Evolutionary conservation across 148 eudicot species (phyloP).

Genomic region (Rheum nobile): DNA sequence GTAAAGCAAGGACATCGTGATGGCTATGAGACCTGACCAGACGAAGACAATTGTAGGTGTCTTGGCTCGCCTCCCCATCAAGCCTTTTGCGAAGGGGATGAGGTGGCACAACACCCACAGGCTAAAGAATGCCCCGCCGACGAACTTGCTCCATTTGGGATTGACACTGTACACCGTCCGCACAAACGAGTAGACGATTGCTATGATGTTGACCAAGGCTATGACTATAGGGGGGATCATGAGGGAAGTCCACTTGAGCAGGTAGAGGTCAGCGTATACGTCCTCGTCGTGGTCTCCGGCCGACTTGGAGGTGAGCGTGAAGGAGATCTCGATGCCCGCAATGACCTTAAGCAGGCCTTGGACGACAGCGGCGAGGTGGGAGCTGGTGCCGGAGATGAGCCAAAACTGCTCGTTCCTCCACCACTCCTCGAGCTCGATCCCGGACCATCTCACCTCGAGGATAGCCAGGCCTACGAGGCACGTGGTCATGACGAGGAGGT

Average conservation of each 20-base stretch:
- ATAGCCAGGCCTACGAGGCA: conserved; percentile 62
- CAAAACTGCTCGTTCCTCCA: conserved; percentile 95
- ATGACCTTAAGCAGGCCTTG: conserved; percentile 75
- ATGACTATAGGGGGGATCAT: conserved; percentile 93
- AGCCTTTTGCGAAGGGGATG: conserved; percentile 38
- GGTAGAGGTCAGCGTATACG: conserved; percentile 52
- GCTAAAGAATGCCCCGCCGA: conserved; percentile 48
- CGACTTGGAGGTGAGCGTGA: conserved; percentile 74
- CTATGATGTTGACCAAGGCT: conserved; percentile 65
- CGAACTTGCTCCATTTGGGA: conserved; percentile 69
- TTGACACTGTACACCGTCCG: conserved; percentile 29
- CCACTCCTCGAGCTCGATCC: conserved; percentile 76
- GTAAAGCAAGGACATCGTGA: conserved; percentile 31
- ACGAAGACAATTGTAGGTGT: conserved; percentile 39
- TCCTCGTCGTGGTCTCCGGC: conserved; percentile 63
- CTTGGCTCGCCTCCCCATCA: conserved; percentile 38
- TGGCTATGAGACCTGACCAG: conserved; percentile 37
- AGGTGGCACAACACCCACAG: conserved; percentile 35
- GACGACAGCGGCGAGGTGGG: conserved; percentile 80
- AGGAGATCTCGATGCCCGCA: conserved; percentile 74
- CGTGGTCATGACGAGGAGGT: conserved; percentile 45
- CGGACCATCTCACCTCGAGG: conserved; percentile 85
- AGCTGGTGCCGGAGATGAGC: conserved; percentile 83
- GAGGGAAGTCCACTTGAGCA: conserved; percentile 78
- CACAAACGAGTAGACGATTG: conserved; percentile 45